Evolutionary conservation across 306 rosid genomes (phyloP), one percentile per base, ranked within the genome.

Genomic region (Pterocarpus macrocarpus): DNA sequence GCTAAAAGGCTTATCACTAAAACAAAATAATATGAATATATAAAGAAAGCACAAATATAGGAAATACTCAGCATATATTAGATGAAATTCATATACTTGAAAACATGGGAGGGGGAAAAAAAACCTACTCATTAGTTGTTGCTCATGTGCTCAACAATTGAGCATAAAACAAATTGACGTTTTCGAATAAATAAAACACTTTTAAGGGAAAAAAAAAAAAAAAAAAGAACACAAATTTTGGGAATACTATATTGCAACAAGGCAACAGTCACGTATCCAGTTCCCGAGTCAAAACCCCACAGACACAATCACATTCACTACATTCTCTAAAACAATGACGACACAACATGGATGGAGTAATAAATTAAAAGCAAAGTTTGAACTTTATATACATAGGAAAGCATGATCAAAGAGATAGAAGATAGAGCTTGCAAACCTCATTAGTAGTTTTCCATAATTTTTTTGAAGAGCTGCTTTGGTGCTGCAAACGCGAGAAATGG

Each of bases 391-490:
- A n/a, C 53, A 5, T 41, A 33, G 28, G 63, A 64, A 84, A 68
- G 74, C 36, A 58, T 16, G 71, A 73, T 72, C 66, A 66, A 32
- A 30, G 34, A 49, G 55, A 63, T 62, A 72, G 71, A 69, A 61
- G 43, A 49, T 63, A 47, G 57, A 79, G 28, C 64, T 64, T 57
- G 76, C 85, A 75, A 85, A 91, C 90, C 92, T 91, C 81, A 69
- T 66, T 66, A 85, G 83, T 80, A 71, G 22, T 77, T 82, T 32
- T 85, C 95, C 90, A 92, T 69, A 61, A 84, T 78, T 80, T 89
- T 90, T 80, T 88, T 84, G 83, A 92, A 86, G 69, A 88, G 90
- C 77, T 89, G 89, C 91, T 87, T 91, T 0, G 97, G 97, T 61
- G 97, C 98, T 95, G 97, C 79, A 84, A 56, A 69, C 49, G 72